Conservation (phyloP, 257 asterid species). For the Linaria vulgaris region DNA sequence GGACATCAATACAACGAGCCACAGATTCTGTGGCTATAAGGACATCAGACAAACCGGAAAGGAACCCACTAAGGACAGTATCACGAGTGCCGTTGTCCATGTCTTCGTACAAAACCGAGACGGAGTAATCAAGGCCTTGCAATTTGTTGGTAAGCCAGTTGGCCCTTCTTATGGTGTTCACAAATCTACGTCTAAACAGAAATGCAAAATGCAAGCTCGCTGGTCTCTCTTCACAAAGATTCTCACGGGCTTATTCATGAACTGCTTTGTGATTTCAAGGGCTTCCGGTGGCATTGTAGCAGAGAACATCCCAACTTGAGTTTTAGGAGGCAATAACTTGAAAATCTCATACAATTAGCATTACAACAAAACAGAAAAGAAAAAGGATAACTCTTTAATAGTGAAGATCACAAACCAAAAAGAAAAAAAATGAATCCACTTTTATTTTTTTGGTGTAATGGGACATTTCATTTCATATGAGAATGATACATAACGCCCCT, state of each 20-base stretch:
- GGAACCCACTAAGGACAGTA: slow-evolving; percentile 74
- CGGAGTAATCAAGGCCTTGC: slow-evolving; percentile 70
- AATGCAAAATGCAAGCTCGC: slow-evolving; percentile 67
- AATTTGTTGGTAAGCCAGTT: slow-evolving; percentile 81
- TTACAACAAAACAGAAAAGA: neutral
- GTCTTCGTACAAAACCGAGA: slow-evolving; percentile 75
- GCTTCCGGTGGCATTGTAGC: no score
- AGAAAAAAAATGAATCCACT: no score
- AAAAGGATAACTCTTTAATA: no score
- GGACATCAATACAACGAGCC: slow-evolving; percentile 51
- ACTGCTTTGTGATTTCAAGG: slow-evolving; percentile 69
- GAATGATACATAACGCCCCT: slow-evolving; percentile 48
- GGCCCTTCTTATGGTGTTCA: slow-evolving; percentile 71
- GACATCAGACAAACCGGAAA: slow-evolving; percentile 61
- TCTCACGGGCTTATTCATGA: slow-evolving; percentile 75
- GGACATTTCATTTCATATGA: neutral
- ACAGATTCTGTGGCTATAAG: slow-evolving; percentile 44
- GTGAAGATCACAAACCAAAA: neutral
- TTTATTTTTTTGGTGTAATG: neutral
- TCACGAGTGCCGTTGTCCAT: slow-evolving; percentile 84
- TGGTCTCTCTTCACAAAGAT: slow-evolving; percentile 79
- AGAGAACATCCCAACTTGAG: slow-evolving; percentile 78
- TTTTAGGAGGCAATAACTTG: slow-evolving; percentile 66
- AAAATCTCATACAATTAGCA: slow-evolving; percentile 66
- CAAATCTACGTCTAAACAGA: slow-evolving; percentile 70